Conservation (phyloP, 805 yeast genomes). For the Ogataea polymorpha region DNA sequence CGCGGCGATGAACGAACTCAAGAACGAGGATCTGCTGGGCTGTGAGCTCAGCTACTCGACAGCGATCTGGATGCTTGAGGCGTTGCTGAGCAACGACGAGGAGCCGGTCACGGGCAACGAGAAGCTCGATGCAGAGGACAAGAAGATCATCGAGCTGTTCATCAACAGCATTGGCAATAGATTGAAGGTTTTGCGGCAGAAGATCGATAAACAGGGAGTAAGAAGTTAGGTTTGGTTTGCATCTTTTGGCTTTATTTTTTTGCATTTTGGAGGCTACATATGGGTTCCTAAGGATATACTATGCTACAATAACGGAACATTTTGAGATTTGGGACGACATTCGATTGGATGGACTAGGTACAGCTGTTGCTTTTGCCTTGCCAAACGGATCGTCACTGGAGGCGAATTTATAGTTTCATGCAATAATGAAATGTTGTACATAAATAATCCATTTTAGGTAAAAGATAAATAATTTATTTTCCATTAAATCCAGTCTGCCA, state of each 20-base stretch:
- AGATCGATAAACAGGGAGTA: conserved; percentile 37
- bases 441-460: conserved; percentile 2
- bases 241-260: conserved; percentile 7
- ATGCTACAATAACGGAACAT: conserved; percentile 7
- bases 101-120: conserved; percentile 26
- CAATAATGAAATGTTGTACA: too few species aligned
- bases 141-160: conserved; percentile 72
- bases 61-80: conserved; percentile 93
- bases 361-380: too few species aligned
- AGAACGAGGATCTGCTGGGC: conserved; percentile 64
- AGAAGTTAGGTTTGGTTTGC: conserved; percentile 10
- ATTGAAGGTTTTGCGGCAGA: conserved; percentile 64
- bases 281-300: conserved; percentile 8
- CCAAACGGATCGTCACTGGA: too few species aligned
- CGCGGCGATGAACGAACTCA: conserved; percentile 86
- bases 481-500: not conserved
- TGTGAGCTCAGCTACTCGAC: conserved; percentile 91
- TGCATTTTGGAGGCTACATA: conserved; percentile 11
- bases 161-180: conserved; percentile 81
- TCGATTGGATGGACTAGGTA: too few species aligned
- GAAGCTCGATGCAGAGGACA: conserved; percentile 68
- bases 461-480: conserved; percentile 3
- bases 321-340: not conserved
- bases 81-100: conserved; percentile 53
- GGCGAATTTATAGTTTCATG: too few species aligned